A percentile compares a stretch with the other conserved stretches of the same genome.
Evolutionary conservation across 2,329 filamentous ascomycete genomes (phyloP).

Genomic region (Allantophomopsis lycopodina): DNA sequence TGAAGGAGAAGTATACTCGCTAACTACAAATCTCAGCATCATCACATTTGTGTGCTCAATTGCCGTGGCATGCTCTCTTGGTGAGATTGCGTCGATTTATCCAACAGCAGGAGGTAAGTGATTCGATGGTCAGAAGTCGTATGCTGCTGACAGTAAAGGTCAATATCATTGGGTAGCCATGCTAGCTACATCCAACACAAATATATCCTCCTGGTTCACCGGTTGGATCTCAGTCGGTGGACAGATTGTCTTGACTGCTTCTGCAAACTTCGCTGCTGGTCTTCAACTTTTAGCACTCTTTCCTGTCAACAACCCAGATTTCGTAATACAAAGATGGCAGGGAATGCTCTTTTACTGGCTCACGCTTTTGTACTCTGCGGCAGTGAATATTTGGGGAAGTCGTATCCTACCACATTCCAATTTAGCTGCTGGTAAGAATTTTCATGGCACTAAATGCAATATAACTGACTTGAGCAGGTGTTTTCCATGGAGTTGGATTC

Average conservation of each 20-base stretch:
- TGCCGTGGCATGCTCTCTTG: constrained; percentile 23
- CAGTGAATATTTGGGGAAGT: constrained; percentile 27
- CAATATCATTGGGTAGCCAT: constrained; percentile 49
- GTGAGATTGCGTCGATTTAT: constrained; percentile 28
- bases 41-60: constrained; percentile 25
- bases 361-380: constrained; percentile 21
- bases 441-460: neutral
- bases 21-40: constrained; percentile 15
- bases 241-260: constrained; percentile 24
- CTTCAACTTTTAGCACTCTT: constrained; percentile 32
- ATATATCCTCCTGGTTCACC: constrained; percentile 31
- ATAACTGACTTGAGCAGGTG: constrained; percentile 1
- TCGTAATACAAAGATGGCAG: constrained; percentile 27
- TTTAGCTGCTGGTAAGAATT: constrained; percentile 15
- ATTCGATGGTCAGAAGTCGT: neutral
- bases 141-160: constrained; percentile 19
- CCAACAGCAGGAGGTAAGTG: constrained; percentile 23
- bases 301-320: constrained; percentile 22
- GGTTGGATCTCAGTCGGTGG: constrained; percentile 34
- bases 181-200: constrained; percentile 27
- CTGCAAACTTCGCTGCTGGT: constrained; percentile 27
- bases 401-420: constrained; percentile 23
- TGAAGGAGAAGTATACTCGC: neutral
- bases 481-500: constrained; percentile 21
- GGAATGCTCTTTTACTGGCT: constrained; percentile 33